Evolutionary conservation across 768 basidiomycete species (phyloP), one percentile per base, ranked within the genome.

Genomic region (Cystofilobasidium capitatum): DNA sequence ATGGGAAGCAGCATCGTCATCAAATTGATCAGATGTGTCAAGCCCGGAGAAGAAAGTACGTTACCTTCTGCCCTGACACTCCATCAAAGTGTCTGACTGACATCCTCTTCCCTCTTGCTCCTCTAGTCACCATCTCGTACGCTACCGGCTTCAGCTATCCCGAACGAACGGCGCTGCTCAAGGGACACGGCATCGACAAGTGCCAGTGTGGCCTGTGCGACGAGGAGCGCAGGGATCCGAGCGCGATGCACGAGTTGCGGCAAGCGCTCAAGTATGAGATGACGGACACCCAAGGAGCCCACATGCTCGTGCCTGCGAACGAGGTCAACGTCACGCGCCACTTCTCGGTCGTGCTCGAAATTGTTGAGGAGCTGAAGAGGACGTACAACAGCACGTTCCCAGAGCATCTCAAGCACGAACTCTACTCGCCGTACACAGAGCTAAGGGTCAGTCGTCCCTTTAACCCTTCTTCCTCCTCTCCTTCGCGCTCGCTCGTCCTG

Each of bases 1-100:
- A 71, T 73, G 60, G 75, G 75, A 5, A 74, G 77, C 64, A 26
- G 75, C 39, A 76, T 79, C 65, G 62, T 77, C 59, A 67, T 79
- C n/a, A 73, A 78, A 12, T 74, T 77, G 4, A 42, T 57, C 3
- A 36, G 49, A 4, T 5, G 36, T 33, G 73, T 79, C 58, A 22
- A 39, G 12, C 44, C 49, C 0, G 79, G 76, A 24, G 71, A 71
- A 6, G 78, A 79, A 20, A n/a, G 44, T 45, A 16, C 44, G 44
- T 16, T n/a, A n/a, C n/a, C n/a, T n/a, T n/a, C n/a, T n/a, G n/a
- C 6, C 44, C 17, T 7, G 17, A 8, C 6, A 20, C 44, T 45
- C 3, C 17, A 20, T 16, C 44, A 5, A n/a, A 20, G 6, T 7
- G 6, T 16, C 4, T n/a, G 14, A 45, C 44, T 8, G 44, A 20